A percentile compares a stretch with the other conserved stretches of the same genome.
phyloP scores from a whole-genome alignment of 2,329 filamentous ascomycete genomes.

The Pyrenophora tritici-repentis region DNA sequence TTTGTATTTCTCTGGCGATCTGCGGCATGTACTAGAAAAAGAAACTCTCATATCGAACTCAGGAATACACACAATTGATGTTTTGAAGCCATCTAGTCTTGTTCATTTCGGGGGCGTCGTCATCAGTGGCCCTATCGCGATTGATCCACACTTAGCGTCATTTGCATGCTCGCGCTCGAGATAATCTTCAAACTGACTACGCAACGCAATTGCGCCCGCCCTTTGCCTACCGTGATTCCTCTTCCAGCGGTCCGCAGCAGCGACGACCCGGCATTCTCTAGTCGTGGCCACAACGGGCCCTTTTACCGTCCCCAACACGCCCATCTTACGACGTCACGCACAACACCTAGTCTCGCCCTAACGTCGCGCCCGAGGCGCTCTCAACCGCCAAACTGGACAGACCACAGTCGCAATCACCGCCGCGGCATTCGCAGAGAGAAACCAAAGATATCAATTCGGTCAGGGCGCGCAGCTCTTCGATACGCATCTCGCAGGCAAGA shows the following conservation, averaged over 20 bases:
- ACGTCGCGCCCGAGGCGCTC: conserved; percentile 17
- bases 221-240: conserved; percentile 5
- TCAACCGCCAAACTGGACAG: conserved; percentile 37
- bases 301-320: conserved; percentile 8
- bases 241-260: neutral
- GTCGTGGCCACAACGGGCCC: conserved; percentile 6
- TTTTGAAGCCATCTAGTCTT: neutral
- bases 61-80: neutral
- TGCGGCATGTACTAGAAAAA: no score
- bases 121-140: conserved; percentile 24
- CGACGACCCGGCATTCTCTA: neutral
- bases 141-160: conserved; percentile 20
- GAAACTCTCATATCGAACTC: neutral
- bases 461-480: conserved; percentile 37
- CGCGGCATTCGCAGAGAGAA: conserved; percentile 39
- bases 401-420: conserved; percentile 27
- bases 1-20: no score
- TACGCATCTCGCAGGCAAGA: conserved; percentile 40
- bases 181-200: conserved; percentile 3
- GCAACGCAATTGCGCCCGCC: conserved; percentile 8
- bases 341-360: conserved; percentile 1
- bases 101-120: conserved; percentile 19
- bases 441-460: conserved; percentile 32
- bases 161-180: conserved; percentile 15
- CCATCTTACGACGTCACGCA: conserved; percentile 8